Conservation (phyloP, 1,284 basidiomycete genomes). For the Ceratobasidium papillatum region DNA sequence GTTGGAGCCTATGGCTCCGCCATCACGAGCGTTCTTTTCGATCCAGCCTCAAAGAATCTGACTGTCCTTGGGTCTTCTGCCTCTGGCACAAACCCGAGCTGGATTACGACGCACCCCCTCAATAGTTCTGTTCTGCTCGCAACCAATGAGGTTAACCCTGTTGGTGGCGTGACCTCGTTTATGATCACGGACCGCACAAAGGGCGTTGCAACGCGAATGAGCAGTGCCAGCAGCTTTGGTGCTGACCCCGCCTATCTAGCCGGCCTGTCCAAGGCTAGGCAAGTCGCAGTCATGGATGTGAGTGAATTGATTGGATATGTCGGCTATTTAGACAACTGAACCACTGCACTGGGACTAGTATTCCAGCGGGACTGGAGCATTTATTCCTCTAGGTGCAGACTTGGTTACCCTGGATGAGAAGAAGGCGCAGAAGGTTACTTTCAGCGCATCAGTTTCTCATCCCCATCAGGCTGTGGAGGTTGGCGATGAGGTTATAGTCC, state of each 20-base stretch:
- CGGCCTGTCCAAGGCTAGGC: neutral
- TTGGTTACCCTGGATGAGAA: constrained; percentile 5
- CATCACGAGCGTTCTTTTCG: constrained; percentile 61
- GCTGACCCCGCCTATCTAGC: constrained; percentile 23
- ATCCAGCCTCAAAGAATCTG: constrained; percentile 54
- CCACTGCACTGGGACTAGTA: neutral
- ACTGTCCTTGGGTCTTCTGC: constrained; percentile 57
- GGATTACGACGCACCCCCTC: constrained; percentile 67
- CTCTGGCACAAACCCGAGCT: constrained; percentile 72
- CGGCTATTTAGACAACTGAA: neutral
- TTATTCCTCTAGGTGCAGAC: constrained; percentile 27
- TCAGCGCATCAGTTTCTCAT: constrained; percentile 30
- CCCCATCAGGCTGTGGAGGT: constrained; percentile 33
- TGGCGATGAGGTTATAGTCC: constrained; percentile 31
- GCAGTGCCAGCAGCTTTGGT: constrained; percentile 27
- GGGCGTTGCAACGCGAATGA: neutral
- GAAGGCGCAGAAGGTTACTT: constrained; percentile 14
- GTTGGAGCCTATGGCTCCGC: constrained; percentile 70
- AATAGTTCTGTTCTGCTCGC: constrained; percentile 63
- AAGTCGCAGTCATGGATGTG: constrained; percentile 35
- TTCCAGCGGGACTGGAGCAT: constrained; percentile 24
- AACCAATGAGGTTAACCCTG: constrained; percentile 60
- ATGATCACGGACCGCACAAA: constrained; percentile 33
- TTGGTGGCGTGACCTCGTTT: constrained; percentile 48
- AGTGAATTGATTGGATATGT: neutral